Evolutionary conservation across 2,329 filamentous ascomycete species (phyloP).

Genomic region (Penicillium sp.): DNA sequence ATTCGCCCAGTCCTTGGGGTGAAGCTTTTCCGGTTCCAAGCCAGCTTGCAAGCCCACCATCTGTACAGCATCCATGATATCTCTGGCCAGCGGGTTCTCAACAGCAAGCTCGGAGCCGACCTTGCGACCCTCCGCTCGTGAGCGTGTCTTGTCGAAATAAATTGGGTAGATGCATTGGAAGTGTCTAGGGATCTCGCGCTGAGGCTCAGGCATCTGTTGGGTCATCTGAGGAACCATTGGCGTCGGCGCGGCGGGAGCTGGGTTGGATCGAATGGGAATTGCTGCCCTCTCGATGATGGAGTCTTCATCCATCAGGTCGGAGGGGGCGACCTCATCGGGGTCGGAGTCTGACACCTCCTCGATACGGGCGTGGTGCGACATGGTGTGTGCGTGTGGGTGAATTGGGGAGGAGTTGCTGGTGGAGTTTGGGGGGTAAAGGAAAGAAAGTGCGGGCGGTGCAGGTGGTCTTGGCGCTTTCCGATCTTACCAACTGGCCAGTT

Average conservation of each 20-base stretch:
- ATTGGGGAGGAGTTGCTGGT: background rate
- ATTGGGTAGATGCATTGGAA: constrained; percentile 92
- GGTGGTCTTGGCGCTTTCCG: constrained; percentile 16
- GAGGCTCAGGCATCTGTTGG: constrained; percentile 42
- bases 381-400: constrained; percentile 45
- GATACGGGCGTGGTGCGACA: constrained; percentile 80
- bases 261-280: constrained; percentile 6
- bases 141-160: constrained; percentile 78
- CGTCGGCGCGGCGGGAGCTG: constrained; percentile 14
- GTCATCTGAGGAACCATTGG: constrained; percentile 1
- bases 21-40: constrained; percentile 87
- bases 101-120: constrained; percentile 75
- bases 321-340: constrained; percentile 82
- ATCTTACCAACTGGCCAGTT: constrained; percentile 18
- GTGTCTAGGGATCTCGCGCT: constrained; percentile 65
- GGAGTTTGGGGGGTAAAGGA: constrained; percentile 9
- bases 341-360: constrained; percentile 94
- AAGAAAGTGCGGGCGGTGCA: constrained; percentile 27
- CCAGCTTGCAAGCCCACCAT: constrained; percentile 64
- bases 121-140: constrained; percentile 76
- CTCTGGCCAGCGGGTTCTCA: constrained; percentile 80
- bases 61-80: constrained; percentile 85
- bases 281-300: constrained; percentile 43
- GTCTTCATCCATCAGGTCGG: constrained; percentile 55
- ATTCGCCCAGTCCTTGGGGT: constrained; percentile 98